Base-by-base conservation (phyloP, 768 basidiomycete species). In the Dentipellis sp. region DNA sequence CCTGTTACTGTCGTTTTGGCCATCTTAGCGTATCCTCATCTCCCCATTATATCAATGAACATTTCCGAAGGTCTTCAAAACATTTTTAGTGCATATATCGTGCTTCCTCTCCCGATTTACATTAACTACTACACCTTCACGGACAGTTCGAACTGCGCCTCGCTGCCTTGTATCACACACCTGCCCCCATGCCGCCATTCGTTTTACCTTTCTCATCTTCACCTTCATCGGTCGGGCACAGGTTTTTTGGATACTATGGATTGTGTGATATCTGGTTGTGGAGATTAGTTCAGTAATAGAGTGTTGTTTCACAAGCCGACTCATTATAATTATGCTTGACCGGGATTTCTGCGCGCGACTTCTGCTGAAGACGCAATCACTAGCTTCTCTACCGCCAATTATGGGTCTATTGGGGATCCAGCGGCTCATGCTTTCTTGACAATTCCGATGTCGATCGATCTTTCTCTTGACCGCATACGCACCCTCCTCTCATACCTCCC, bases 381-480 rank as follows among this genome's bases (percentile, higher is more conserved):
- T 29, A 29, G 29, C 29, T 29, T 3, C 29, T 3, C 6, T 29
- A 29, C 29, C 29, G 29, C 29, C 29, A 29, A 29, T 29, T 29
- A 29, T 29, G 29, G 29, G 3, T 29, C 29, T 3, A 29, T 29
- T 6, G 29, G 29, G 29, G 29, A 29, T 29, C 29, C 29, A 29
- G 29, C 29, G 3, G 29, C 29, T 29, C 29, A 3, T 29, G 29
- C 3, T 29, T 29, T 29, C 3, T 29, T 29, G 29, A 3, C 29
- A 45, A 17, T 5, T 19, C 12, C 14, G 16, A 53, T 53, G 53
- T 42, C 21, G 5, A 86, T 91, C 62, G 81, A 86, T 59, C 78
- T 91, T 10, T 77, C 78, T 11, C 74, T 91, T 3, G 75, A 82
- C 53, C 78, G 86, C 7, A 75, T 91, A 38, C 63, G 66, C 45